phyloP scores from a whole-genome alignment of 345 rosid species.

The Citrus trifoliata region DNA sequence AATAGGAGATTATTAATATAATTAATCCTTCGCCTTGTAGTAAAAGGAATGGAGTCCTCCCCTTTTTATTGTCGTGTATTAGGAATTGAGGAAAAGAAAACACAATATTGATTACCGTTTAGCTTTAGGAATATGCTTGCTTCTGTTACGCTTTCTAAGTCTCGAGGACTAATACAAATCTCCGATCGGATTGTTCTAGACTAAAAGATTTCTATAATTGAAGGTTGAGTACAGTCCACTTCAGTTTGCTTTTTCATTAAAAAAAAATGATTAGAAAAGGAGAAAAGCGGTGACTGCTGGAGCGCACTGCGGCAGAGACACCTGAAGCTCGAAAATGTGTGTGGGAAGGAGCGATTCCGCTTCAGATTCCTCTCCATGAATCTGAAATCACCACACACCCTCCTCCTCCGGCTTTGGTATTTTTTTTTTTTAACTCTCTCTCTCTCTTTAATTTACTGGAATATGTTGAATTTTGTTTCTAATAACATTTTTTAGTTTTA shows the following conservation, averaged over 20 bases:
- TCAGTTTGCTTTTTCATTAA: too few species aligned
- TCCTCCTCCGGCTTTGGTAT: slow-evolving; percentile 60
- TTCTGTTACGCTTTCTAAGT: background rate
- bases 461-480: background rate
- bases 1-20: too few species aligned
- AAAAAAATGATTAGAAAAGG: too few species aligned
- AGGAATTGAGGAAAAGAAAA: too few species aligned
- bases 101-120: too few species aligned
- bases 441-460: background rate
- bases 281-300: too few species aligned
- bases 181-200: too few species aligned
- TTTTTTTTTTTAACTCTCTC: too few species aligned
- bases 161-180: background rate
- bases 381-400: slow-evolving; percentile 85
- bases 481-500: background rate
- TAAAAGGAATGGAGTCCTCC: too few species aligned
- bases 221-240: background rate
- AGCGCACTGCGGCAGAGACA: too few species aligned
- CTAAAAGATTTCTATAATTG: background rate
- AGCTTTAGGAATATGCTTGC: slow-evolving; percentile 16
- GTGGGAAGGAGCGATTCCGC: slow-evolving; percentile 86
- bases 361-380: slow-evolving; percentile 81
- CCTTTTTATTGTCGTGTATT: too few species aligned
- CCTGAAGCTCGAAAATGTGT: slow-evolving; percentile 60
- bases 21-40: too few species aligned